Conservation (phyloP, 768 basidiomycete species). For the Clathrus columnatus region DNA sequence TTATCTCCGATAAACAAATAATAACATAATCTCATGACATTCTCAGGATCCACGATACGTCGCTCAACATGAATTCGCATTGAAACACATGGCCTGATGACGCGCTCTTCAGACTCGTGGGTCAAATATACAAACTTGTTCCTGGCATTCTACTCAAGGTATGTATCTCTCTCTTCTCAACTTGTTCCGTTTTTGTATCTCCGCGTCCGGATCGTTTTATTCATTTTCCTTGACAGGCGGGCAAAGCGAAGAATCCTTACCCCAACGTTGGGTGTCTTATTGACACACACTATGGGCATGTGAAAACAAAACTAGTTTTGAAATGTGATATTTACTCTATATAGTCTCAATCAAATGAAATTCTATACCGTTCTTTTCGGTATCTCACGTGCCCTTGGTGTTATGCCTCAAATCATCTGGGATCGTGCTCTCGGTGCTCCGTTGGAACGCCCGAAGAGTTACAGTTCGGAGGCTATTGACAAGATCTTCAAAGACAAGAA, state of each 20-base stretch:
- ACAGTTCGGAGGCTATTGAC: slow-evolving; percentile 71
- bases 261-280: slow-evolving; percentile 91
- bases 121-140: slow-evolving; percentile 79
- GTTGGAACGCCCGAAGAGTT: slow-evolving; percentile 87
- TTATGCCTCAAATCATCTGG: slow-evolving; percentile 86
- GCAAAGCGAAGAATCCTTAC: slow-evolving; percentile 91
- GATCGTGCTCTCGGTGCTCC: slow-evolving; percentile 88
- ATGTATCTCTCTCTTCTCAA: slow-evolving; percentile 18
- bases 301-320: slow-evolving; percentile 6
- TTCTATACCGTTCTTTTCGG: slow-evolving; percentile 98
- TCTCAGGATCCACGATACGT: slow-evolving; percentile 77
- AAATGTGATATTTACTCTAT: neutral
- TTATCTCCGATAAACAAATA: no score
- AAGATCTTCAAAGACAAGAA: slow-evolving; percentile 63
- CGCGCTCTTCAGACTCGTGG: slow-evolving; percentile 91
- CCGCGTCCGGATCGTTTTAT: neutral
- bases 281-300: slow-evolving; percentile 65
- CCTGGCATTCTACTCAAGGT: slow-evolving; percentile 86
- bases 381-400: slow-evolving; percentile 91
- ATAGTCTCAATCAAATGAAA: slow-evolving; percentile 77
- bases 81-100: slow-evolving; percentile 79
- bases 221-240: slow-evolving; percentile 41
- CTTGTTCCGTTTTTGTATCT: neutral
- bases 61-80: slow-evolving; percentile 83
- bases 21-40: no score